A percentile compares a stretch with the other conserved stretches of the same genome.
Conservation (phyloP, 2,329 filamentous ascomycete species). For the Aspergillus costaricaensis region DNA sequence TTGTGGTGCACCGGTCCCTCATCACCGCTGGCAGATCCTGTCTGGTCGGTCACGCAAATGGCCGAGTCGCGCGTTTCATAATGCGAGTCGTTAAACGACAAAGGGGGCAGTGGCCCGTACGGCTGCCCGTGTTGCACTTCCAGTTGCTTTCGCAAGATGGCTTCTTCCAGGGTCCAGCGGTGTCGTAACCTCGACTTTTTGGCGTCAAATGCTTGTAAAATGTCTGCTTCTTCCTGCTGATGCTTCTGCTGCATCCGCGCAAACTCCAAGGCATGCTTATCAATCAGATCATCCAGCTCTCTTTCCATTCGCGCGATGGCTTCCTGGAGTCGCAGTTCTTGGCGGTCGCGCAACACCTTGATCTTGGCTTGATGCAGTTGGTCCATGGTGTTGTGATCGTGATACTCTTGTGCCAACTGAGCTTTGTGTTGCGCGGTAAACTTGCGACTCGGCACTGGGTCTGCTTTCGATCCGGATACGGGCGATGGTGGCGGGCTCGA, state of each 20-base stretch:
- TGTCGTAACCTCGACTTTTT: constrained; percentile 39
- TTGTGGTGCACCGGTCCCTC: constrained; percentile 18
- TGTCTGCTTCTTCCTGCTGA: constrained; percentile 34
- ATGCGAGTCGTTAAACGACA: constrained; percentile 34
- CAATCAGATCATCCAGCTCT: constrained; percentile 39
- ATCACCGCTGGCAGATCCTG: constrained; percentile 15
- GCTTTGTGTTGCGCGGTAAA: constrained; percentile 46
- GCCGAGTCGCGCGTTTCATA: constrained; percentile 34
- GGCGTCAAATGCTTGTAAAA: constrained; percentile 34
- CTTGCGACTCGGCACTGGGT: constrained; percentile 32
- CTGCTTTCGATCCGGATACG: constrained; percentile 22
- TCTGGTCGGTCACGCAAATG: constrained; percentile 27
- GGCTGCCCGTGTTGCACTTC: constrained; percentile 38
- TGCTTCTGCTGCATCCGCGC: constrained; percentile 39
- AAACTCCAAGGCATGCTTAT: constrained; percentile 35
- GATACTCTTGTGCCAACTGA: constrained; percentile 48
- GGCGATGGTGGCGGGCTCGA: constrained; percentile 39
- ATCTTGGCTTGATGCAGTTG: constrained; percentile 47
- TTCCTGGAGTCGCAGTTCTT: constrained; percentile 45
- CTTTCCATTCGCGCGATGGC: constrained; percentile 42
- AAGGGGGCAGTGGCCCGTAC: constrained; percentile 43
- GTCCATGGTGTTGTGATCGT: constrained; percentile 46
- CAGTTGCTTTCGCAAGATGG: constrained; percentile 42
- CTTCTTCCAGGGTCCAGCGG: constrained; percentile 47
- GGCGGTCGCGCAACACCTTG: constrained; percentile 50